phyloP scores from a whole-genome alignment of 768 basidiomycete genomes.

The Chalciporus piperatus region DNA sequence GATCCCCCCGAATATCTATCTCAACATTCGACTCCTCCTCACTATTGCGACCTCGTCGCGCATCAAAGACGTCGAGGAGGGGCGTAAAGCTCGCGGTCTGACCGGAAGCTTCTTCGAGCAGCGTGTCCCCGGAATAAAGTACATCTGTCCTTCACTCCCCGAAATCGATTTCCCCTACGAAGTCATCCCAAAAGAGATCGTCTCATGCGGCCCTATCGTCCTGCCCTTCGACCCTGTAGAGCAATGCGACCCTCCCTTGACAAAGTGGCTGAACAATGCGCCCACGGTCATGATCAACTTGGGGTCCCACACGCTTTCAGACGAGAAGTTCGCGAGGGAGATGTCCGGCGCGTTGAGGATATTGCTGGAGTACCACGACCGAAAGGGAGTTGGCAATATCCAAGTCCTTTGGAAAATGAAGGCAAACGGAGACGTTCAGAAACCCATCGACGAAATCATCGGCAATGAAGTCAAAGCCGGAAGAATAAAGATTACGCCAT shows the following conservation, averaged over 20 bases:
- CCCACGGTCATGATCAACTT: constrained; percentile 13
- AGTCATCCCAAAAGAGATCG: constrained; percentile 8
- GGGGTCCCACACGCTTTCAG: background rate
- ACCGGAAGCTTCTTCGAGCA: background rate
- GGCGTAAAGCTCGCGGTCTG: constrained; percentile 6
- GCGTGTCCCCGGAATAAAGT: background rate
- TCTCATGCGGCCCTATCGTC: constrained; percentile 8
- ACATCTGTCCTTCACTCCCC: constrained; percentile 1
- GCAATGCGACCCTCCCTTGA: constrained; percentile 3
- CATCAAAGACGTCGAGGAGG: background rate
- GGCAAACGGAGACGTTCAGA: background rate
- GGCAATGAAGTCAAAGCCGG: constrained; percentile 6
- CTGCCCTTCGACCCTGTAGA: constrained; percentile 6
- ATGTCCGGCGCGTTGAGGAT: constrained; percentile 6
- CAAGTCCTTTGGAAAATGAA: constrained; percentile 13
- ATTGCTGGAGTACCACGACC: constrained; percentile 1
- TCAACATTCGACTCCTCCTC: background rate
- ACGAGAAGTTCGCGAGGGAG: background rate
- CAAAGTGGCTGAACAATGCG: constrained; percentile 9
- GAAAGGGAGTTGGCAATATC: background rate
- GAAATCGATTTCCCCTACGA: constrained; percentile 1
- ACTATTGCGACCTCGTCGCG: background rate
- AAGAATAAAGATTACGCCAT: constrained; percentile 8
- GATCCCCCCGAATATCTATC: constrained; percentile 9
- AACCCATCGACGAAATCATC: background rate